A percentile compares a stretch with the other conserved stretches of the same genome.
These are phyloP conservation scores for Micractinium conductrix DNA, from an alignment of 139 green algal genomes.

Conservation along the genomic window DNA sequence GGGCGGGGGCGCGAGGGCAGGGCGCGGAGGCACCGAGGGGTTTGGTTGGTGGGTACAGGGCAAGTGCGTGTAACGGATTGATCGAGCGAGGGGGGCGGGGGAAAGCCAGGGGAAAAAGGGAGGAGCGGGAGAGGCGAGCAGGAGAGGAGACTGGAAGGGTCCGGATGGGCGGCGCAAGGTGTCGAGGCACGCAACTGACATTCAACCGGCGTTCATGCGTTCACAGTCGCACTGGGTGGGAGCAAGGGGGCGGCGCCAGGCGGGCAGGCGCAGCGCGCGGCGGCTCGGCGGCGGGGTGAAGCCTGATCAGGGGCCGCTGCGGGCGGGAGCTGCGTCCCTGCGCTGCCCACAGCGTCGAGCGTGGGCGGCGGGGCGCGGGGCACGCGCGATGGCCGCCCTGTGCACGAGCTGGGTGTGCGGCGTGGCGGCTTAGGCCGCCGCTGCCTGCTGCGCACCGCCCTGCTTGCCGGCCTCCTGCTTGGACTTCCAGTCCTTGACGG, in stretches of 20 bases:
- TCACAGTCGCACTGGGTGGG: no score
- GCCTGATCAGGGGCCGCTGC: no score
- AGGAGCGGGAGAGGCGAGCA: not conserved
- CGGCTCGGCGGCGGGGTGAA: no score
- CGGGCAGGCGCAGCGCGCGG: no score
- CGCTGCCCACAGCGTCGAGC: no score
- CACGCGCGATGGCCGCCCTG: not conserved
- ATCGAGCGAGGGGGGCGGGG: not conserved
- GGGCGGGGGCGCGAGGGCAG: not conserved
- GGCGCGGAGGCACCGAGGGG: not conserved
- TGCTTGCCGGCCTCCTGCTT: not conserved
- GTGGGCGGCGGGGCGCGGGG: not conserved
- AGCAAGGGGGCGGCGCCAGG: no score
- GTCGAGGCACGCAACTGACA: no score
- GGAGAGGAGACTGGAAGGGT: not conserved
- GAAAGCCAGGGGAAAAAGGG: not conserved
- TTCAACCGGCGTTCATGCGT: no score
- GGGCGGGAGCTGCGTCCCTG: no score
- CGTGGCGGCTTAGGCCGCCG: not conserved
- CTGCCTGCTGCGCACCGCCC: not conserved
- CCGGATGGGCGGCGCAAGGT: no score
- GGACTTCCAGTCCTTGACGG: constrained; percentile 89
- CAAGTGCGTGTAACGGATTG: not conserved
- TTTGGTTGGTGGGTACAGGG: no score
- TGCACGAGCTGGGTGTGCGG: no score